Percentiles rank a stretch among this genome's conserved stretches.
Conservation (phyloP, 345 rosid genomes). For the Dipteronia sinensis region DNA sequence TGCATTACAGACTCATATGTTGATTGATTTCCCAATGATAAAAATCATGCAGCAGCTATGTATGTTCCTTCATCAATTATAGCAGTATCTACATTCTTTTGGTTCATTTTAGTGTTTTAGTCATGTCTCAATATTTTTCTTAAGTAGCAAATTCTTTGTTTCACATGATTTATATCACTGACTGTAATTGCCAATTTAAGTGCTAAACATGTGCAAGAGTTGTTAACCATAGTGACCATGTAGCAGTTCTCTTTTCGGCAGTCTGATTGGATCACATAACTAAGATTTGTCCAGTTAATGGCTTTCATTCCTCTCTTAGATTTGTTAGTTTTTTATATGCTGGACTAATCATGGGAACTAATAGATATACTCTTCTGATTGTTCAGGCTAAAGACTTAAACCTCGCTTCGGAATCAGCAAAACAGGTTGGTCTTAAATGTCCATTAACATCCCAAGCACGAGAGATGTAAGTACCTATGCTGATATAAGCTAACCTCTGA, state of each 20-base stretch:
- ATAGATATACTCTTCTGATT: conserved; percentile 2
- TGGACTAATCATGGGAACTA: neutral
- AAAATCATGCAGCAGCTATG: neutral
- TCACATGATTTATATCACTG: neutral
- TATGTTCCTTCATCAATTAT: neutral
- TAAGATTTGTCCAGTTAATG: neutral
- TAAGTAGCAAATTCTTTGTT: neutral
- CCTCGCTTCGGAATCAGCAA: conserved; percentile 70
- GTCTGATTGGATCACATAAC: conserved; percentile 1
- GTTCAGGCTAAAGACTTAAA: conserved; percentile 85
- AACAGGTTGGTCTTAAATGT: conserved; percentile 53
- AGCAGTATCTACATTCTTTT: neutral
- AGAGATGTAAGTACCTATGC: conserved; percentile 61
- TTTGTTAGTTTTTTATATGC: neutral
- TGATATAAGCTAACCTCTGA: neutral
- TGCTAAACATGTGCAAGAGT: neutral
- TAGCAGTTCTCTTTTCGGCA: neutral
- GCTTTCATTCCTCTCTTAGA: neutral
- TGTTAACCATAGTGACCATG: neutral
- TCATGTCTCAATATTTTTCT: too few relatives aligned
- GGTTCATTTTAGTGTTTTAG: neutral
- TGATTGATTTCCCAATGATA: neutral
- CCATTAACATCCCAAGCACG: conserved; percentile 60
- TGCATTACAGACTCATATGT: neutral
- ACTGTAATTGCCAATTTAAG: neutral